Base-by-base conservation (phyloP, 2,329 filamentous ascomycete genomes). In the Bisporella sp. region DNA sequence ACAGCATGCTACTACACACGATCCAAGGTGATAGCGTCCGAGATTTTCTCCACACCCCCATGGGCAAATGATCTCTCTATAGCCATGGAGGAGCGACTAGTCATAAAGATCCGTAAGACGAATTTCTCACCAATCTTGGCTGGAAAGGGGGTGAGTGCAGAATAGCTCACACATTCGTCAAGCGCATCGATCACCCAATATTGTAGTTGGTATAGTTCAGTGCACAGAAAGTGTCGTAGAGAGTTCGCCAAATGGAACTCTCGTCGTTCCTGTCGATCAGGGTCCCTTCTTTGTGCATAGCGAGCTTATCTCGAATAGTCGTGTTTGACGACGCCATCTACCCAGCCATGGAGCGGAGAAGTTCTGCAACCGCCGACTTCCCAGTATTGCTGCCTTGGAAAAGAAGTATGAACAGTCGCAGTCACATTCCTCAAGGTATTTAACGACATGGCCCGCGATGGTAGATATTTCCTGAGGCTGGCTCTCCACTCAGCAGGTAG, bases 181-280 rank as follows among this genome's bases (percentile, higher is more conserved):
- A 69, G 30, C 1, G 62, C 67, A 55, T 70, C 68, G 31, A 70
- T 61, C 0, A 69, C 58, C 66, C 65, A 68, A 41, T 60, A 68
- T 29, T 68, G 63, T n/a, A n/a, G n/a, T 56, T 50, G 21, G 50
- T 41, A 9, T 51, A 39, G 9, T 57, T 48, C 4, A 40, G n/a
- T n/a, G n/a, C 46, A 5, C 57, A 49, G n/a, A 68, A 59, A 6
- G 69, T 66, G 4, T 62, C 53, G 4, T 56, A 60, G 3, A 59
- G 47, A 47, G 68, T 69, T 4, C 55, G 55, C 68, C 68, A 70
- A 8, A 69, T 59, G 2, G 58, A 57, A 5, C 54, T 41, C 4
- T 61, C 47, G 47, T 68, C 60, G 9, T 62, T 55, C n/a, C 57
- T 54, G 30, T 61, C 56, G 31, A 64, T 55, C 0, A 52, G 46